Percentiles rank a stretch among this genome's conserved stretches.
phyloP scores from a whole-genome alignment of 192 early-diverging fungal species.

The Spinellus fusiger region DNA sequence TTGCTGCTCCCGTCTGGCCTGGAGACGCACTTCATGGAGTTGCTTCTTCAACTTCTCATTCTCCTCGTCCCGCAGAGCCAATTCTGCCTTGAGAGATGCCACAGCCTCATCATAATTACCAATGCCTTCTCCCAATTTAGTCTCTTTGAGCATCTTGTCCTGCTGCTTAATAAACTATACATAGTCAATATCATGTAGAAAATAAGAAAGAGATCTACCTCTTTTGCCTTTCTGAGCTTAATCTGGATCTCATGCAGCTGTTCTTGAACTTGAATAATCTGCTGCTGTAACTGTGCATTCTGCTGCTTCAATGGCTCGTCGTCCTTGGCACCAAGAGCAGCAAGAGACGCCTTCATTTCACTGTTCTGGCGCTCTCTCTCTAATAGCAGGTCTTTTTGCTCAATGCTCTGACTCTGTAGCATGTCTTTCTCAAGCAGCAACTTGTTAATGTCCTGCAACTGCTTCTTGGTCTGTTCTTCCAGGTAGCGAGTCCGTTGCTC shows the following conservation, averaged over 20 bases:
- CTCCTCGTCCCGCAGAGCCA: slow-evolving; percentile 37
- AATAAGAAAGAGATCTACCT: slow-evolving; percentile 12
- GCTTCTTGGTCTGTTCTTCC: slow-evolving; percentile 35
- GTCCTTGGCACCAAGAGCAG: slow-evolving; percentile 46
- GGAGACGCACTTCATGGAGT: slow-evolving; percentile 59
- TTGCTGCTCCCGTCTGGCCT: slow-evolving; percentile 69
- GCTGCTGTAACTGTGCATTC: slow-evolving; percentile 37
- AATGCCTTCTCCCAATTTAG: slow-evolving; percentile 6
- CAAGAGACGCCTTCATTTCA: slow-evolving; percentile 19
- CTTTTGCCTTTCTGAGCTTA: slow-evolving; percentile 21
- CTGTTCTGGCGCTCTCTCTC: slow-evolving; percentile 47
- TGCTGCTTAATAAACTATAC: slow-evolving; percentile 32
- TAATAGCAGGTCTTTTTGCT: slow-evolving; percentile 46
- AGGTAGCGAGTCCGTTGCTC: slow-evolving; percentile 27
- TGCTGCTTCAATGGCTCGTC: slow-evolving; percentile 48
- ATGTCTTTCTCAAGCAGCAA: slow-evolving; percentile 52
- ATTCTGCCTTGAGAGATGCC: slow-evolving; percentile 44
- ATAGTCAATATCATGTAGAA: background rate
- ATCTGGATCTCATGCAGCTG: slow-evolving; percentile 7
- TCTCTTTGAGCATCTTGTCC: slow-evolving; percentile 30
- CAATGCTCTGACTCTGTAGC: slow-evolving; percentile 41
- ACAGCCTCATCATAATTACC: slow-evolving; percentile 54
- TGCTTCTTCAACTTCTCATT: slow-evolving; percentile 27
- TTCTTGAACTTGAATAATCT: slow-evolving; percentile 33
- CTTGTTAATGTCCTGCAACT: slow-evolving; percentile 47